Evolutionary conservation across 2,329 filamentous ascomycete species (phyloP), one percentile per base, ranked within the genome.

Genomic region (Canariomyces notabilis): DNA sequence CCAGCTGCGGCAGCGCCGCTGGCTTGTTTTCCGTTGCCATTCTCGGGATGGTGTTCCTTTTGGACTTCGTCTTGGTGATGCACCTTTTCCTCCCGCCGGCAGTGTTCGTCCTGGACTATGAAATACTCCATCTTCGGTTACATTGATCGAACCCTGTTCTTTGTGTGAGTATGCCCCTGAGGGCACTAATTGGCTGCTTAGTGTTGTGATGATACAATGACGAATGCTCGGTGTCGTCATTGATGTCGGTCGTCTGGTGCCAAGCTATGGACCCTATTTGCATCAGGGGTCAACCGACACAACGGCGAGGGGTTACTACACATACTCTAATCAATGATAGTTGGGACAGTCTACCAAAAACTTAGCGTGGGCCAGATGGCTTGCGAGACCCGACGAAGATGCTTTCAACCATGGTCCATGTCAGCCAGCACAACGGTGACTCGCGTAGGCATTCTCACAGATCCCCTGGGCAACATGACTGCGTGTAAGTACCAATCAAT

Each of bases 1-100:
- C 9, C 23, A 57, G 43, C 11, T 35, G 40, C 26, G 49, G 37
- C 12, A 33, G 41, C 5, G 35, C 49, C 7, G 35, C 31, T 14
- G 21, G 22, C n/a, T 19, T 48, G 15, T 21, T 43, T 15, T 14
- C n/a, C 15, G 26, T 11, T 23, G 20, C 20, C 42, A 45, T 49
- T 6, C 20, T 49, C 32, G 9, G 9, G 23, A 1, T 20, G 22
- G n/a, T 14, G 36, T 21, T 21, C 32, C 20, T 19, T 37, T n/a
- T n/a, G n/a, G n/a, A n/a, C n/a, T n/a, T n/a, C n/a, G 40, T 15
- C 22, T 12, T 34, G 6, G 6, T 34, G 32, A 6, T 14, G 32
- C 5, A 6, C 34, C 26, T 34, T 34, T 23, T 37, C 35, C 34
- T 45, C 23, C 18, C 33, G 16, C 9, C 34, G 21, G 36, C 15